Evolutionary conservation across 2,329 filamentous ascomycete genomes (phyloP).

Genomic region (Pseudocercospora fuligena): DNA sequence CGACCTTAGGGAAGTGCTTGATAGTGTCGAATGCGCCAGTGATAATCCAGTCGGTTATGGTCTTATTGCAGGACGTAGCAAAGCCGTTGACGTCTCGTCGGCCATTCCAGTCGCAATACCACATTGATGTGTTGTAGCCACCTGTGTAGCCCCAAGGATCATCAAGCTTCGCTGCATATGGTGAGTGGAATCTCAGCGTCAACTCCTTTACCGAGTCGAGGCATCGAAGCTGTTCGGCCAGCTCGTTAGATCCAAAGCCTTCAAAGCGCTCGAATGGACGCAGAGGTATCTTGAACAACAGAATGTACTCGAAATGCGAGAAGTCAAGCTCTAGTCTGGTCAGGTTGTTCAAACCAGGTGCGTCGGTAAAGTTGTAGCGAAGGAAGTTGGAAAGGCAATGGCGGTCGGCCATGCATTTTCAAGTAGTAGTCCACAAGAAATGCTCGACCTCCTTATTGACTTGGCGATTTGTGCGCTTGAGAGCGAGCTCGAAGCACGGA

Average conservation of each 20-base stretch:
- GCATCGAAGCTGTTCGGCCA: background rate
- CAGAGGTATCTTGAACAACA: background rate
- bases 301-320: background rate
- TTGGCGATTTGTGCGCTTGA: background rate
- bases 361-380: background rate
- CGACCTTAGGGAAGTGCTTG: background rate
- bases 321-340: background rate
- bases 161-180: background rate
- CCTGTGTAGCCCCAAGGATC: background rate
- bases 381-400: background rate
- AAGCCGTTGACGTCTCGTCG: background rate
- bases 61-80: background rate
- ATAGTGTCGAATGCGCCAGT: background rate
- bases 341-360: background rate
- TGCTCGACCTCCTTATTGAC: background rate
- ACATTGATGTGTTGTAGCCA: background rate
- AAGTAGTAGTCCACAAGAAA: background rate
- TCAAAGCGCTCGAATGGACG: background rate
- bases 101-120: background rate
- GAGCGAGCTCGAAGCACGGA: background rate
- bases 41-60: background rate
- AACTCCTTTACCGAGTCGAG: background rate
- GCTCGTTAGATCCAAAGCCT: background rate
- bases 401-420: background rate
- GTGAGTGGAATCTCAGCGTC: background rate